These are phyloP conservation scores for Scolecobasidium constrictum DNA, from an alignment of 2,329 filamentous ascomycete species.

Conservation along the genomic window DNA sequence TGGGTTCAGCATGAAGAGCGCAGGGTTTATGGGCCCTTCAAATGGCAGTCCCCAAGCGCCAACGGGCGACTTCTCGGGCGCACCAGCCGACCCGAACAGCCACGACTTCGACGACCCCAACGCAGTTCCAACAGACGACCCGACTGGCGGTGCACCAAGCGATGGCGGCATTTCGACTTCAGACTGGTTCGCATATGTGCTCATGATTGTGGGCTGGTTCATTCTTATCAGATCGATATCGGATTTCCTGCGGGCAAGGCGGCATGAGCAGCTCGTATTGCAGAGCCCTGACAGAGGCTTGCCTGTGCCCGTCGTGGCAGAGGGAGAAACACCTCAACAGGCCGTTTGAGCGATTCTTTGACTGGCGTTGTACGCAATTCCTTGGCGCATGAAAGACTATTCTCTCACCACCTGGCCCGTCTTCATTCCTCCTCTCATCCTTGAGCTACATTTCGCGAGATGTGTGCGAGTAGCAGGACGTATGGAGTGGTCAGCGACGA, in stretches of 20 bases:
- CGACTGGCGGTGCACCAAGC: slow-evolving; percentile 36
- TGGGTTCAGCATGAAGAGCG: slow-evolving; percentile 85
- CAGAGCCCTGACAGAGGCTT: slow-evolving; percentile 87
- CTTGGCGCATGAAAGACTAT: too few species aligned
- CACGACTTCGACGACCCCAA: slow-evolving; percentile 64
- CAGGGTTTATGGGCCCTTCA: slow-evolving; percentile 20
- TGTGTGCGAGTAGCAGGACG: too few species aligned
- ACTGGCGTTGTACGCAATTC: too few species aligned
- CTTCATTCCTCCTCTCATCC: too few species aligned
- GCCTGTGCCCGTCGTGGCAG: slow-evolving; percentile 73
- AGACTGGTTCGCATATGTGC: slow-evolving; percentile 81
- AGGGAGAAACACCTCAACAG: slow-evolving; percentile 68
- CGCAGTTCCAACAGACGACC: slow-evolving; percentile 38
- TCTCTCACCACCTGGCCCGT: too few species aligned
- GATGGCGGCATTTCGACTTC: slow-evolving; percentile 51
- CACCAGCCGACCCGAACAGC: slow-evolving; percentile 76
- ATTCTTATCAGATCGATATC: slow-evolving; percentile 88
- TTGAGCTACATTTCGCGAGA: too few species aligned
- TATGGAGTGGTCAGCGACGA: too few species aligned
- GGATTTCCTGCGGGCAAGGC: slow-evolving; percentile 76
- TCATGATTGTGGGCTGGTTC: slow-evolving; percentile 99
- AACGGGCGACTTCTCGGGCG: slow-evolving; percentile 45
- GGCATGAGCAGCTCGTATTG: slow-evolving; percentile 86
- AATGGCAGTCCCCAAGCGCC: slow-evolving; percentile 19
- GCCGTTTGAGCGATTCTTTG: slow-evolving; percentile 27